Evolutionary conservation across 768 basidiomycete species (phyloP).

Genomic region (Termitomyces sp.): DNA sequence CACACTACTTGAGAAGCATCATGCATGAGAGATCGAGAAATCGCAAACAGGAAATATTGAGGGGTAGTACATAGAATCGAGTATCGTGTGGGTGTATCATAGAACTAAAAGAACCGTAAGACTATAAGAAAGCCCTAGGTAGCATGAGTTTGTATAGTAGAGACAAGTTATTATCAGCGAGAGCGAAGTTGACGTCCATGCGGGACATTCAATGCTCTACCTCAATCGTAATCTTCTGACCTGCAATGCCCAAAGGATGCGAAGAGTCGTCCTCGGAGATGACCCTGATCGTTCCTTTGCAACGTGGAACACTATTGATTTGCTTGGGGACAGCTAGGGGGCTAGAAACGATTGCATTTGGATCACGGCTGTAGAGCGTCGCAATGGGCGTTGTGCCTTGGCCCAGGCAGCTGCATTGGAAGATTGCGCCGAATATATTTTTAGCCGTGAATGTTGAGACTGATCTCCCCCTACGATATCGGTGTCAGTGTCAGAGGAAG

Average conservation of each 20-base stretch:
- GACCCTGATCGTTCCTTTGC: conserved; percentile 25
- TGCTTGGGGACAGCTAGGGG: neutral
- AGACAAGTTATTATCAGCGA: neutral
- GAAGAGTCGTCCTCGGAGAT: conserved; percentile 23
- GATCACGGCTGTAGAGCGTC: neutral
- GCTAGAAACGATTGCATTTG: neutral
- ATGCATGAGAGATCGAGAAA: neutral
- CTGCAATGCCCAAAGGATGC: conserved; percentile 26
- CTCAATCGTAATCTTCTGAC: conserved; percentile 26
- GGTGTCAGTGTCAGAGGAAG: neutral
- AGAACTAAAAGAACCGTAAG: neutral
- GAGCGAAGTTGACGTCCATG: too few species aligned
- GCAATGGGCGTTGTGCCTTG: neutral
- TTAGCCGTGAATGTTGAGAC: neutral
- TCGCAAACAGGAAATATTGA: neutral
- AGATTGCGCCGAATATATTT: neutral
- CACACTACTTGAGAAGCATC: neutral
- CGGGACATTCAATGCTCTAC: conserved; percentile 19
- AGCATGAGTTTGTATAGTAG: too few species aligned
- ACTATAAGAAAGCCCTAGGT: neutral
- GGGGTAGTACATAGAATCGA: neutral
- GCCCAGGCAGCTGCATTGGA: neutral
- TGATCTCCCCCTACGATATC: neutral
- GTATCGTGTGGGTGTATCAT: neutral
- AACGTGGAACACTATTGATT: conserved; percentile 3